phyloP scores from a whole-genome alignment of 805 yeast species.

The Kodamaea kaohsiungensis region DNA sequence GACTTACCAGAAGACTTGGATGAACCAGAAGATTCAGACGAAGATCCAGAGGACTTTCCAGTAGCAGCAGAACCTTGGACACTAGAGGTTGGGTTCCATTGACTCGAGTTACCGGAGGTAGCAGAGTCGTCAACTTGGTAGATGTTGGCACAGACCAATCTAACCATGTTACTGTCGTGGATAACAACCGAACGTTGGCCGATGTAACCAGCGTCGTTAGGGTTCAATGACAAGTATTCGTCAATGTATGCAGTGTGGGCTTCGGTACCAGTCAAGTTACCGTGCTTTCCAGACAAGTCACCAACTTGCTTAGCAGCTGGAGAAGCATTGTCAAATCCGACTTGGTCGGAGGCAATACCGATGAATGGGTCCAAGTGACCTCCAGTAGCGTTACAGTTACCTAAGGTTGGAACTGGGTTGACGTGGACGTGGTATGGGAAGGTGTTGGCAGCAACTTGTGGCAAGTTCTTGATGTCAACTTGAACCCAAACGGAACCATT shows the following conservation, averaged over 20 bases:
- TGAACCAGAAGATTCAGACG: slow-evolving; percentile 7
- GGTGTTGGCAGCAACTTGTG: slow-evolving; percentile 28
- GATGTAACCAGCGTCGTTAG: slow-evolving; percentile 18
- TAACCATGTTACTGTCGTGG: slow-evolving; percentile 32
- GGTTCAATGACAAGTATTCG: slow-evolving; percentile 26
- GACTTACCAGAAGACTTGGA: slow-evolving; percentile 9
- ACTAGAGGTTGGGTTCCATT: slow-evolving; percentile 8
- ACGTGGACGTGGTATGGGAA: slow-evolving; percentile 43
- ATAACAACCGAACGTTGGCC: slow-evolving; percentile 38
- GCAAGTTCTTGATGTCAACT: slow-evolving; percentile 35
- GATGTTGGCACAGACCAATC: slow-evolving; percentile 43
- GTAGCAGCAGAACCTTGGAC: slow-evolving; percentile 7
- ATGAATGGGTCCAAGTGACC: slow-evolving; percentile 41
- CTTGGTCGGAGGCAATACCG: slow-evolving; percentile 29
- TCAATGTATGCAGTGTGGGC: slow-evolving; percentile 23
- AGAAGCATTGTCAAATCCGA: slow-evolving; percentile 7
- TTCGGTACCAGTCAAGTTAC: slow-evolving; percentile 31
- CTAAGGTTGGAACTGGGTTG: slow-evolving; percentile 36
- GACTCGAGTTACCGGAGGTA: slow-evolving; percentile 5
- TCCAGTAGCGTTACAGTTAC: slow-evolving; percentile 34
- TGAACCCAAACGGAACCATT: slow-evolving; percentile 36
- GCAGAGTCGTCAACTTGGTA: slow-evolving; percentile 14
- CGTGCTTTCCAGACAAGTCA: slow-evolving; percentile 44
- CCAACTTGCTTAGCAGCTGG: slow-evolving; percentile 32
- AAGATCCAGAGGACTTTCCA: slow-evolving; percentile 2